Conservation (phyloP, 352 stramenopile genomes). For the Phytophthora hybrid region DNA sequence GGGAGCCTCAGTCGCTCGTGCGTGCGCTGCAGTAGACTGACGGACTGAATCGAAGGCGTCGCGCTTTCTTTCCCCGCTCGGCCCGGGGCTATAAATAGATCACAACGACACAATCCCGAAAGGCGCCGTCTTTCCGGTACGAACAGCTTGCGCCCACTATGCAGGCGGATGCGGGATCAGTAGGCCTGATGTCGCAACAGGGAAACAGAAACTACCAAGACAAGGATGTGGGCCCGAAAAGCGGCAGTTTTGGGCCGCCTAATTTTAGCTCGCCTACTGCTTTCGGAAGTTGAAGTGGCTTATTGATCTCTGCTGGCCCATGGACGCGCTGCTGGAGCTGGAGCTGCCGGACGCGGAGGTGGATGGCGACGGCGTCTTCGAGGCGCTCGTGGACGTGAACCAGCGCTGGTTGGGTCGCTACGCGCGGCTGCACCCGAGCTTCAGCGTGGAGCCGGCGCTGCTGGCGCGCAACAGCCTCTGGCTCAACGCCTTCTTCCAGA, state of each 20-base stretch:
- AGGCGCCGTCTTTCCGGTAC: slow-evolving; percentile 15
- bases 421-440: slow-evolving; percentile 60
- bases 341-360: slow-evolving; percentile 43
- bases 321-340: slow-evolving; percentile 40
- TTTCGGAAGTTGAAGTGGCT: slow-evolving; percentile 25
- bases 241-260: background rate
- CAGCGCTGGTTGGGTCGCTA: slow-evolving; percentile 74
- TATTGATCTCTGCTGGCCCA: slow-evolving; percentile 1
- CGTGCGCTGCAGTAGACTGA: slow-evolving; percentile 2
- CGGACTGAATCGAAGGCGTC: slow-evolving; percentile 41
- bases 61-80: slow-evolving; percentile 26
- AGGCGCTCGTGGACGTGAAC: slow-evolving; percentile 66
- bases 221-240: background rate
- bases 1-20: slow-evolving; percentile 1
- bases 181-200: background rate
- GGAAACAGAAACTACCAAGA: slow-evolving; percentile 5
- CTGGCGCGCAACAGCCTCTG: slow-evolving; percentile 78
- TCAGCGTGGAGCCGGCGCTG: slow-evolving; percentile 60
- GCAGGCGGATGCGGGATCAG: no score
- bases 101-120: slow-evolving; percentile 36
- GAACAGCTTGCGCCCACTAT: slow-evolving; percentile 5
- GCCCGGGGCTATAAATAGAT: slow-evolving; percentile 33
- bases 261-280: slow-evolving; percentile 21
- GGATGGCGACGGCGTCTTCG: slow-evolving; percentile 48
- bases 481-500: slow-evolving; percentile 88